Base-by-base conservation (phyloP, 2,329 filamentous ascomycete genomes). In the Fusarium circinatum region DNA sequence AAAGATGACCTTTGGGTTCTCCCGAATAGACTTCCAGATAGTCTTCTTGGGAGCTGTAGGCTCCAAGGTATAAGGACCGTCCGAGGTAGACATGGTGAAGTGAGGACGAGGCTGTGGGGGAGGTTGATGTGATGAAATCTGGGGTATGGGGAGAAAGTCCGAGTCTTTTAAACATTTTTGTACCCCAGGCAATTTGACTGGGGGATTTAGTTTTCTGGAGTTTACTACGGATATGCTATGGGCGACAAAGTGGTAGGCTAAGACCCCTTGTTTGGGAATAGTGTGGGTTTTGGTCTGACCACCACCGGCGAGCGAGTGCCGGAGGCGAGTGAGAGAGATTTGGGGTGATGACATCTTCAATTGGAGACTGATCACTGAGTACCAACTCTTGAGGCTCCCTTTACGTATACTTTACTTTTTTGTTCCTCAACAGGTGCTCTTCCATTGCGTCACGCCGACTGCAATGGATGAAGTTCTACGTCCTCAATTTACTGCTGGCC, bases 1-100 rank as follows among this genome's bases (percentile, higher is more conserved):
- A 32, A 78, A 73, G n/a, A 78, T 48, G 22, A 78, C 45, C 55
- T 78, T 78, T 14, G 76, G 76, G 11, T 78, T 78, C 56, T 63
- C 48, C 4, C 56, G 42, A 15, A 68, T 63, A 3, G 38, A 55
- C 38, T 63, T 49, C 65, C 65, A 68, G 24, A 68, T 68, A 8
- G 65, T 49, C 48, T 68, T 68, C n/a, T 68, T 68, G 26, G 64
- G 41, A 32, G 65, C 57, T 11, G 32, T 45, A 26, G 42, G 39
- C 64, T 68, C 64, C 65, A 68, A 44, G 20, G 56, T 45, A 39
- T 68, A 68, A 44, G 65, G 65, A 39, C 32, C 42, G 20, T 68
- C 65, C 20, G 64, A 68, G 42, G 48, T 63, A 36, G 65, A 69
- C 65, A 68, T 68, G 54, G 9, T 60, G 30, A 26, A 60, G 51